Evolutionary conservation across 176 grass and related monocot genomes (phyloP), one percentile per base, ranked within the genome.

Genomic region (Cymbopogon citratus): DNA sequence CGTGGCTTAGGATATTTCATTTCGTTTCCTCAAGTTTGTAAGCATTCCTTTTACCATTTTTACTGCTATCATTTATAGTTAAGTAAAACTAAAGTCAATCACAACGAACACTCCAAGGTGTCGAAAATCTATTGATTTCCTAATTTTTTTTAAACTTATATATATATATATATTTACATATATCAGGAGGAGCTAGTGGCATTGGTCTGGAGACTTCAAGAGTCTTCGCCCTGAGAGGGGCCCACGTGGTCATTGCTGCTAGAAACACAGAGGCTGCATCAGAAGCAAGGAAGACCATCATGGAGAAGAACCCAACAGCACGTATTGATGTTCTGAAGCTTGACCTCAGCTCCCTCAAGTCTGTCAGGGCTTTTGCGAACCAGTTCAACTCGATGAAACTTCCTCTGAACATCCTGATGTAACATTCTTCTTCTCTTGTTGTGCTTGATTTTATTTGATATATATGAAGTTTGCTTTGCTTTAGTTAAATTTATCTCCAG

Each of bases 391-490:
- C 87, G 0, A 93, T 90, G 93, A 69, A 95, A 82, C 87, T 99
- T 67, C 91, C 96, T 85, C 93, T 99, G 33, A 95, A 99, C 84
- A 73, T 99, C 66, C 75, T 99, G 51, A 99, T 99, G 96, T 99
- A 95, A 89, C 43, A n/a, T 34, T 70, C 77, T 76, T 70, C 18
- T 73, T 25, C 41, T 54, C 45, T 27, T 86, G 35, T 11, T 12
- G 26, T 34, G 57, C 25, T 23, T 88, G 24, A 6, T 13, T 71
- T 72, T 63, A 16, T 63, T 76, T 70, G 10, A 56, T 56, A 56
- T n/a, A 67, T n/a, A 41, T 52, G 34, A 73, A 21, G 38, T 24
- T 86, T 29, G 7, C 10, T 64, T 23, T 12, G 19, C 40, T 7
- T 16, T 33, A 8, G 12, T 44, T 43, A 56, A 72, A 19, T 49